These are phyloP conservation scores for Debaryomyces psychrophilus DNA, from an alignment of 1,139 yeast species.

Conservation along the genomic window DNA sequence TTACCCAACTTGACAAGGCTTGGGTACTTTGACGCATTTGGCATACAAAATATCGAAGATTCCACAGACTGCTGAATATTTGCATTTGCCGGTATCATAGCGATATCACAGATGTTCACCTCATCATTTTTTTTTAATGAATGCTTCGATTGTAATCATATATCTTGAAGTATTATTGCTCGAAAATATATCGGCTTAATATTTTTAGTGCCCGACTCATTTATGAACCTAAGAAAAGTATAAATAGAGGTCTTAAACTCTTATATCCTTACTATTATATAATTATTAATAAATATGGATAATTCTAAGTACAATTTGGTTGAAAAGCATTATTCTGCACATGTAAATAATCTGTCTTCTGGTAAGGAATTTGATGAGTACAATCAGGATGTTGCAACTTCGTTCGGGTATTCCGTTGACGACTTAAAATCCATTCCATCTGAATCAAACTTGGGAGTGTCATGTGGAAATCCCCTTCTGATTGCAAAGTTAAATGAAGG, in stretches of 20 bases:
- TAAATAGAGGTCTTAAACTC: too few relatives aligned
- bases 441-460: constrained; percentile 2
- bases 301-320: background rate
- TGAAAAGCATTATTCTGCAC: background rate
- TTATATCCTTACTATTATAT: too few relatives aligned
- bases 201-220: too few relatives aligned
- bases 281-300: background rate
- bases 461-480: constrained; percentile 1
- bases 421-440: constrained; percentile 1
- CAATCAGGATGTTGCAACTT: background rate
- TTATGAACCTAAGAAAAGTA: too few relatives aligned
- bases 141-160: too few relatives aligned
- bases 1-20: constrained; percentile 28
- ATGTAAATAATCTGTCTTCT: background rate
- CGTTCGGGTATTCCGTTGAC: constrained; percentile 3
- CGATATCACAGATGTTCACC: too few relatives aligned
- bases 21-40: constrained; percentile 33
- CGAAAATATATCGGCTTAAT: too few relatives aligned
- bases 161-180: too few relatives aligned
- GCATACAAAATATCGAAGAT: constrained; percentile 18
- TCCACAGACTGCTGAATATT: constrained; percentile 8
- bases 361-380: background rate
- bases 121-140: too few relatives aligned
- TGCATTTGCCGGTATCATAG: background rate
- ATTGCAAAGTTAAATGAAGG: constrained; percentile 5